These are phyloP conservation scores for Cercospora sp. DNA, from an alignment of 2,329 filamentous ascomycete genomes.

Conservation along the genomic window DNA sequence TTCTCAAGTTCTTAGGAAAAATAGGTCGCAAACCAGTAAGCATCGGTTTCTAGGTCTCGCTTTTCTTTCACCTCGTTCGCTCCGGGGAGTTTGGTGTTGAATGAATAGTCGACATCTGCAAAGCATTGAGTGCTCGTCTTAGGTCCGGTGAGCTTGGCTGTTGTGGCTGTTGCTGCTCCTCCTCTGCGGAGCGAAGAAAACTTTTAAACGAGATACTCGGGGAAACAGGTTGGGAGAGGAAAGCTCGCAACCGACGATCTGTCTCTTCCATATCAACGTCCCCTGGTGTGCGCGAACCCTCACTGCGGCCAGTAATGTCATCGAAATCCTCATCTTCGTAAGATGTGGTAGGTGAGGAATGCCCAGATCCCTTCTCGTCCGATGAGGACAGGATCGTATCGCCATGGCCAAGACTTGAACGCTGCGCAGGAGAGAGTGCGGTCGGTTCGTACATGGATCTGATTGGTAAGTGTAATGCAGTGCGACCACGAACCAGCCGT, in stretches of 20 bases:
- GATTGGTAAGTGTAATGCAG: constrained; percentile 16
- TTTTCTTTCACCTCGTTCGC: background rate
- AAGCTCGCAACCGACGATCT: constrained; percentile 19
- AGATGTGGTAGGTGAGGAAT: constrained; percentile 28
- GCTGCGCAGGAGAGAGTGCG: background rate
- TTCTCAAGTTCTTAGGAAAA: background rate
- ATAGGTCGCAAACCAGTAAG: background rate
- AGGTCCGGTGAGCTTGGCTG: constrained; percentile 23
- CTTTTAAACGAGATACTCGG: constrained; percentile 29
- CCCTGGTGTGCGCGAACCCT: constrained; percentile 3
- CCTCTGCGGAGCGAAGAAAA: constrained; percentile 14
- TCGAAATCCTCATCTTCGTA: constrained; percentile 29
- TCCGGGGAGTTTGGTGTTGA: background rate
- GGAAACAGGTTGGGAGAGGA: constrained; percentile 28
- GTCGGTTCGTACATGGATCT: constrained; percentile 26
- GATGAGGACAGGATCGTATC: constrained; percentile 25
- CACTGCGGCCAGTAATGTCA: constrained; percentile 19
- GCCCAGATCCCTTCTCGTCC: constrained; percentile 27
- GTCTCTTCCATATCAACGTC: constrained; percentile 13
- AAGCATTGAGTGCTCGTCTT: constrained; percentile 15
- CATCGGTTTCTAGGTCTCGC: too few relatives aligned
- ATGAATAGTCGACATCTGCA: constrained; percentile 26
- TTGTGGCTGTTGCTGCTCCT: background rate
- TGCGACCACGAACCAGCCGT: constrained; percentile 20
- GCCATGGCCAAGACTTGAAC: constrained; percentile 9